Evolutionary conservation across 2,329 filamentous ascomycete species (phyloP), one percentile per base, ranked within the genome.

Genomic region (Cordyceps tenuipes): DNA sequence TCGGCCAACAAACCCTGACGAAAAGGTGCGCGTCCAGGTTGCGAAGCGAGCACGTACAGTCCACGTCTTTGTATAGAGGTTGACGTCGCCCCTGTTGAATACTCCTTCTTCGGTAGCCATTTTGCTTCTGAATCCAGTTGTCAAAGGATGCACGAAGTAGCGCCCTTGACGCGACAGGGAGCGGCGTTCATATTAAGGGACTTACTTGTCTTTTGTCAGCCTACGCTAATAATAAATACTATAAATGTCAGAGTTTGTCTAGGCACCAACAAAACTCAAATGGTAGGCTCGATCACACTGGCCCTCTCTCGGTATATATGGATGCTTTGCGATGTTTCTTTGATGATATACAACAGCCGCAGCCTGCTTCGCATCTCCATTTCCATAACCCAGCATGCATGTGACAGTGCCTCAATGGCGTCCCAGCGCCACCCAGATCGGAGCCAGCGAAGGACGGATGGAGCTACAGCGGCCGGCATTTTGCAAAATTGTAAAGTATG

Each of bases 51-150:
- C 49, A 73, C 80, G 70, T 72, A 85, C 82, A 65, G 80, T 77
- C 81, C 80, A 84, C 17, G 80, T 81, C 70, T 83, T 84, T 62
- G 79, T 79, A 71, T 81, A 82, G 29, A 84, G 76, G 68, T 70
- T 76, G 51, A 69, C 68, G 59, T 73, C 75, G 47, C 73, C 76
- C 41, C 78, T 66, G 34, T 75, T 68, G 62, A 84, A 80, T 7
- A 74, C 77, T 56, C 80, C 79, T 66, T 85, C 82, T n/a, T 70
- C 69, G 62, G 75, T 73, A n/a, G 70, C 62, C 74, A 77, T 77
- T 63, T 31, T 62, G 59, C n/a, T 19, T 36, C 29, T 36, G 29
- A 6, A 26, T 13, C 26, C 13, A 46, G 31, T 13, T 15, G 12
- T 15, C 9, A 9, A 39, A 26, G 31, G 26, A 21, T 34, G 48